These are phyloP conservation scores for Trichoderma sp. DNA, from an alignment of 2,329 filamentous ascomycete species.

Conservation along the genomic window DNA sequence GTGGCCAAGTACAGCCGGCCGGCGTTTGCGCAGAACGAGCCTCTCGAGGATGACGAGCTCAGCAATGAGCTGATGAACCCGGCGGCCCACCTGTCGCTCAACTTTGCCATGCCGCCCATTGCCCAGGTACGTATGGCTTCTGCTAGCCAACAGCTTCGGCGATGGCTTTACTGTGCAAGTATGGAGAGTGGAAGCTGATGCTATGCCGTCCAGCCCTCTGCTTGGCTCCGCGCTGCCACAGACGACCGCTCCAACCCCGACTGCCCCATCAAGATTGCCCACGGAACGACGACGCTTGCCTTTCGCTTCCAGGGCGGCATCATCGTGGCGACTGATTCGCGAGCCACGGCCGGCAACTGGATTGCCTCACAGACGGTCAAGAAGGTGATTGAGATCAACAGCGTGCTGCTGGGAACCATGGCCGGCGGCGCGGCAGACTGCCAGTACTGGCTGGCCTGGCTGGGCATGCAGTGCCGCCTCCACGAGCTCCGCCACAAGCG, in stretches of 20 bases:
- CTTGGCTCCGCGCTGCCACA: constrained; percentile 94
- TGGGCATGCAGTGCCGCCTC: constrained; percentile 98
- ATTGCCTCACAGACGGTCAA: constrained; percentile 99
- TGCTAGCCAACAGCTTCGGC: not conserved
- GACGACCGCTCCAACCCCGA: constrained; percentile 96
- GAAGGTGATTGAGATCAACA: constrained; percentile 99
- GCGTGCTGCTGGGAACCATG: constrained; percentile 91
- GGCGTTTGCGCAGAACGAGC: constrained; percentile 67
- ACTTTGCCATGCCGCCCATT: constrained; percentile 92
- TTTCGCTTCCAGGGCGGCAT: constrained; percentile 99
- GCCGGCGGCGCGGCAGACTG: constrained; percentile 97
- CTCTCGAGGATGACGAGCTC: constrained; percentile 63
- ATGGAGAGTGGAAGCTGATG: not conserved
- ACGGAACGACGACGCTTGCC: constrained; percentile 95
- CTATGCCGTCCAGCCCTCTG: constrained; percentile 63
- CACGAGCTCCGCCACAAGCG: constrained; percentile 99
- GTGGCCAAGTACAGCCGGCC: constrained; percentile 88
- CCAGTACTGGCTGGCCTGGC: constrained; percentile 99
- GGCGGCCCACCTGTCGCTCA: constrained; percentile 75
- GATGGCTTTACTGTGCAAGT: not conserved
- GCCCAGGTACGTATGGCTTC: constrained; percentile 64
- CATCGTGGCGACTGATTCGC: constrained; percentile 95
- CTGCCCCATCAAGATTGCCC: constrained; percentile 98
- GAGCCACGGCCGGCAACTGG: constrained; percentile 97
- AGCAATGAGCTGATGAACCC: constrained; percentile 71